Conservation (phyloP, 306 rosid species). For the Astragalus glycyphyllos region DNA sequence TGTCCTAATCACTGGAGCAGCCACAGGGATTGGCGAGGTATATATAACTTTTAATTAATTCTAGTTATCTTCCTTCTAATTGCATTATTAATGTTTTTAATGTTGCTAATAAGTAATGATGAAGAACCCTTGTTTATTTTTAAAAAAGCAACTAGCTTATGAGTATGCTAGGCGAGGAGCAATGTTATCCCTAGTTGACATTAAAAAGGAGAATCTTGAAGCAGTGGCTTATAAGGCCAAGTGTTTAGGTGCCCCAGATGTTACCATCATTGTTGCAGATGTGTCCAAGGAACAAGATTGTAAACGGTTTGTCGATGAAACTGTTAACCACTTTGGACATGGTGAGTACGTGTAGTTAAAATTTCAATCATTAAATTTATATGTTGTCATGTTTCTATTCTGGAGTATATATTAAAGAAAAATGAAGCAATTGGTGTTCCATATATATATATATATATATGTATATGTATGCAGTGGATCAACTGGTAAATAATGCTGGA, state of each 20-base stretch:
- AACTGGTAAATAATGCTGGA: slow-evolving; percentile 81
- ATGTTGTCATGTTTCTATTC: too few relatives aligned
- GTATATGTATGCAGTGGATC: slow-evolving; percentile 60
- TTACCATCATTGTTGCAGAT: slow-evolving; percentile 57
- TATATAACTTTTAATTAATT: too few relatives aligned
- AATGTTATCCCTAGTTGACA: slow-evolving; percentile 57
- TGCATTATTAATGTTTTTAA: background rate
- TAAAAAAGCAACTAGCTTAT: slow-evolving; percentile 63
- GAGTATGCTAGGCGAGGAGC: slow-evolving; percentile 80
- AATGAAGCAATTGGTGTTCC: slow-evolving; percentile 16
- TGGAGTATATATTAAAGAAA: too few relatives aligned
- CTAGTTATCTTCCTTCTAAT: background rate
- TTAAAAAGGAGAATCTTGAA: slow-evolving; percentile 50
- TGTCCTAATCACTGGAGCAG: slow-evolving; percentile 52
- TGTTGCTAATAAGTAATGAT: background rate
- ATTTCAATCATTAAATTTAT: too few relatives aligned
- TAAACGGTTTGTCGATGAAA: slow-evolving; percentile 59
- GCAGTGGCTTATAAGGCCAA: slow-evolving; percentile 58
- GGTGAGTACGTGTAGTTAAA: slow-evolving; percentile 42
- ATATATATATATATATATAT: background rate
- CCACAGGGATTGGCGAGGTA: slow-evolving; percentile 55
- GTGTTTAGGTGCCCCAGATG: slow-evolving; percentile 63
- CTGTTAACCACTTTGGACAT: slow-evolving; percentile 57
- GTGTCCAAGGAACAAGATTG: slow-evolving; percentile 63
- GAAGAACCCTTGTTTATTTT: background rate